phyloP scores from a whole-genome alignment of 108 stramenopile genomes.

The Skeletonema costatum region DNA sequence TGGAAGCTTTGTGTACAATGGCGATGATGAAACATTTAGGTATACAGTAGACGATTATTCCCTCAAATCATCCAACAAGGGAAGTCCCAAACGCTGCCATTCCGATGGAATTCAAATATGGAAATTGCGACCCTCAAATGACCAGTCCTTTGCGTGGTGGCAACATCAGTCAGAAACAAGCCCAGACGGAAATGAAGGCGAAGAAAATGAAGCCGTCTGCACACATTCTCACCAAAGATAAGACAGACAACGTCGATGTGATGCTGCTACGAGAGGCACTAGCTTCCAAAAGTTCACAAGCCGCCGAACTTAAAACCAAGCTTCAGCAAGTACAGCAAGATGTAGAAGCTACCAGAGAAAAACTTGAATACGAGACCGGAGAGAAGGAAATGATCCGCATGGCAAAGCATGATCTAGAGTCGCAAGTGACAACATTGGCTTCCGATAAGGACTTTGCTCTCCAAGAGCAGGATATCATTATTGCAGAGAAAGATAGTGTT shows the following conservation, averaged over 20 bases:
- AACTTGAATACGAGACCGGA: slow-evolving; percentile 26
- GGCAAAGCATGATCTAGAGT: slow-evolving; percentile 47
- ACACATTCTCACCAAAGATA: slow-evolving; percentile 14
- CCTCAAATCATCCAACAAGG: slow-evolving; percentile 3
- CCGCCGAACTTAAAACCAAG: slow-evolving; percentile 26
- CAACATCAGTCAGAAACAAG: slow-evolving; percentile 20
- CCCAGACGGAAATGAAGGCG: slow-evolving; percentile 45
- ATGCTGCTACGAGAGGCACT: slow-evolving; percentile 41
- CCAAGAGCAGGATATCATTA: slow-evolving; percentile 37
- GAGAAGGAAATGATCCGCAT: slow-evolving; percentile 49
- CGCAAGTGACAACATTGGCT: slow-evolving; percentile 36
- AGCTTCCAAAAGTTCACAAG: slow-evolving; percentile 48
- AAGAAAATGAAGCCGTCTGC: slow-evolving; percentile 24
- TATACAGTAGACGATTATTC: slow-evolving; percentile 1
- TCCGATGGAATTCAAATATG: slow-evolving; percentile 43
- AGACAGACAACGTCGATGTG: slow-evolving; percentile 31
- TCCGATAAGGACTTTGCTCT: slow-evolving; percentile 50
- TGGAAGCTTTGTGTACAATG: slow-evolving; percentile 36
- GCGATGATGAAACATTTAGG: slow-evolving; percentile 23
- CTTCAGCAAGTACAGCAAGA: slow-evolving; percentile 17
- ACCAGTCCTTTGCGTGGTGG: slow-evolving; percentile 30
- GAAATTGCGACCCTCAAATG: slow-evolving; percentile 14
- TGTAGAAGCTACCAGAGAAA: slow-evolving; percentile 1
- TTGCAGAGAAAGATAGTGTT: slow-evolving; percentile 37
- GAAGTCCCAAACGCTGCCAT: slow-evolving; percentile 31